phyloP scores from a whole-genome alignment of 2,329 filamentous ascomycete genomes.

The Claviceps paspali region DNA sequence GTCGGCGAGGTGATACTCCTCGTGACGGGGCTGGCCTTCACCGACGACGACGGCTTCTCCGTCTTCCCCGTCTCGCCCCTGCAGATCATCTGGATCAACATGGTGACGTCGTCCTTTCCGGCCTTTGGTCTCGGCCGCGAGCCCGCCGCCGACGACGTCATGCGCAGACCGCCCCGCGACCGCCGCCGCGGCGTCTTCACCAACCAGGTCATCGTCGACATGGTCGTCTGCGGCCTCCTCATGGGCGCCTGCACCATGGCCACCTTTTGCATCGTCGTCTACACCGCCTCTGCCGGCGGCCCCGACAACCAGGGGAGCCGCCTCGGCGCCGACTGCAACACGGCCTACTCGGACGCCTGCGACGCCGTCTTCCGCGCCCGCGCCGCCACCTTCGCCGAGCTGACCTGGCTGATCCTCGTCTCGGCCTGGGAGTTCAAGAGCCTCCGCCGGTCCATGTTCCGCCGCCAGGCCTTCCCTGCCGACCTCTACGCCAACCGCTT shows the following conservation, averaged over 20 bases:
- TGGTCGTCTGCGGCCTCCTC: conserved; percentile 63
- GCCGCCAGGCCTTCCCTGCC: conserved; percentile 39
- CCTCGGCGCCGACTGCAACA: conserved; percentile 50
- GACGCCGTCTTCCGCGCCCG: conserved; percentile 51
- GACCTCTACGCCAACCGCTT: conserved; percentile 58
- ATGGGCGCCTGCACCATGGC: conserved; percentile 55
- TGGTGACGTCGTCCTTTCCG: conserved; percentile 76
- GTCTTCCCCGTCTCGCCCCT: conserved; percentile 78
- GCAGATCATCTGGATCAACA: conserved; percentile 88
- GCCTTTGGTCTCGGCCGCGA: conserved; percentile 82
- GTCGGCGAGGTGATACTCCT: conserved; percentile 72
- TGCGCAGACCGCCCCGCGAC: conserved; percentile 65
- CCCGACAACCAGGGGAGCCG: conserved; percentile 34
- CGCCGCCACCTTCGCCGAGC: conserved; percentile 55
- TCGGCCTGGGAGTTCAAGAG: conserved; percentile 68
- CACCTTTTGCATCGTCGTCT: conserved; percentile 51
- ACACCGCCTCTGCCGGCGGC: too few species aligned
- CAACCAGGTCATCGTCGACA: conserved; percentile 61
- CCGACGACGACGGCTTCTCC: conserved; percentile 53
- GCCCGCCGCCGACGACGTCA: conserved; percentile 57
- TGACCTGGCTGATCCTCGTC: conserved; percentile 60
- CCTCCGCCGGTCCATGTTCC: conserved; percentile 56
- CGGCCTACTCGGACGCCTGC: conserved; percentile 38
- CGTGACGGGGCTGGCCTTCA: conserved; percentile 68
- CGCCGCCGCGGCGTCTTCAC: conserved; percentile 57